phyloP scores from a whole-genome alignment of 257 asterid species.

The Jacaranda copaia region DNA sequence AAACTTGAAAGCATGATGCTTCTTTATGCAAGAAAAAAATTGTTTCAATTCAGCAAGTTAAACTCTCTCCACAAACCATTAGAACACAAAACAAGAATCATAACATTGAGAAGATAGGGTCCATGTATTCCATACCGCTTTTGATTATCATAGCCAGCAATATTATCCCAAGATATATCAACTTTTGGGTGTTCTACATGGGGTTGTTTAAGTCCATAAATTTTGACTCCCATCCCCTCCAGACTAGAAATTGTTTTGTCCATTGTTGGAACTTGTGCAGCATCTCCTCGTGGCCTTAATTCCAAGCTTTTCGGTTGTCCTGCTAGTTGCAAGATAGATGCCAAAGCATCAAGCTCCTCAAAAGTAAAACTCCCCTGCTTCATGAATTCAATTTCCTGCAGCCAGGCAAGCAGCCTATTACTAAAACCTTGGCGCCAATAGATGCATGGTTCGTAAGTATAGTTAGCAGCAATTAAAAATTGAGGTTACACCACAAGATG shows the following conservation, averaged over 20 bases:
- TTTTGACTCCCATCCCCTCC: conserved; percentile 86
- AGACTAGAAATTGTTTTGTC: conserved; percentile 73
- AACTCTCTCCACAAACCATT: conserved; percentile 21
- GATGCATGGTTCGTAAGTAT: neutral
- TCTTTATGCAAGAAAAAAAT: conserved; percentile 23
- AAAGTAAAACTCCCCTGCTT: conserved; percentile 75
- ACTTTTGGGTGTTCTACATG: conserved; percentile 49
- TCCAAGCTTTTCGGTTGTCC: conserved; percentile 64
- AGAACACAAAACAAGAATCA: conserved; percentile 25
- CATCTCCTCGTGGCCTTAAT: conserved; percentile 52
- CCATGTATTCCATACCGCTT: conserved; percentile 60
- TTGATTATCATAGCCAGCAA: conserved; percentile 91
- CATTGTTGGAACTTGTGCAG: conserved; percentile 43
- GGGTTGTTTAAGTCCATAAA: conserved; percentile 72
- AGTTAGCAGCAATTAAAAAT: neutral
- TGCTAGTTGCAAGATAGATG: conserved; percentile 63
- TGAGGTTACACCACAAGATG: conserved; percentile 18
- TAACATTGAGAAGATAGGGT: conserved; percentile 29
- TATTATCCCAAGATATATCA: conserved; percentile 88
- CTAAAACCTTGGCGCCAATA: conserved; percentile 13
- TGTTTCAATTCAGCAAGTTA: neutral
- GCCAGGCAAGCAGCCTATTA: conserved; percentile 26
- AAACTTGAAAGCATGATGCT: neutral
- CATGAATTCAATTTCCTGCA: conserved; percentile 92
- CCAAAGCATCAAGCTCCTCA: conserved; percentile 93